Percentiles rank a stretch among this genome's conserved stretches.
Evolutionary conservation across 2,329 filamentous ascomycete genomes (phyloP).

Genomic region (Verticillium nonalfalfae): DNA sequence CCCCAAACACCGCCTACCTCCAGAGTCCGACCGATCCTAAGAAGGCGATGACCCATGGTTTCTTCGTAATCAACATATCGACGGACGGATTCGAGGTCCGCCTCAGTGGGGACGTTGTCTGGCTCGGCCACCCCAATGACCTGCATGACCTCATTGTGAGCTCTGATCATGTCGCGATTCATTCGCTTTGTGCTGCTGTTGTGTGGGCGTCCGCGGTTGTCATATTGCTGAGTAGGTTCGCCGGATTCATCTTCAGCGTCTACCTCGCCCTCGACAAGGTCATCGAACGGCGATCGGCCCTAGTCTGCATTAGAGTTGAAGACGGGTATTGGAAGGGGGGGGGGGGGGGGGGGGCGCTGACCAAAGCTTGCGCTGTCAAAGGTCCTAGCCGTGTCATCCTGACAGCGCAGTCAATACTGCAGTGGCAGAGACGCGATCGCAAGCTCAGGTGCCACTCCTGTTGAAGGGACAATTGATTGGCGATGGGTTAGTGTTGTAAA

Average conservation of each 20-base stretch:
- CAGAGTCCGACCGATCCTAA: conserved; percentile 24
- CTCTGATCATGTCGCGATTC: conserved; percentile 50
- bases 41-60: conserved; percentile 32
- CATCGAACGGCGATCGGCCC: conserved; percentile 56
- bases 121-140: conserved; percentile 57
- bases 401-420: neutral
- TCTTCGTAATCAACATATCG: conserved; percentile 42
- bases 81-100: conserved; percentile 31
- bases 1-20: conserved; percentile 43
- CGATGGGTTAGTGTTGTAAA: neutral
- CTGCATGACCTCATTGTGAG: conserved; percentile 58
- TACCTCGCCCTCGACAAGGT: conserved; percentile 44
- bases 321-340: neutral
- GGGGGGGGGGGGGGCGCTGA: conserved; percentile 20
- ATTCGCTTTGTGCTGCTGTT: conserved; percentile 48
- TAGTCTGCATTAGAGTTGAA: conserved; percentile 15
- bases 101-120: conserved; percentile 34
- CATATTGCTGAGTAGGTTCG: conserved; percentile 42
- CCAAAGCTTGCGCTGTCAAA: conserved; percentile 50
- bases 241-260: conserved; percentile 34
- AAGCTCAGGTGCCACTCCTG: conserved; percentile 1
- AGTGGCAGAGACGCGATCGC: conserved; percentile 1
- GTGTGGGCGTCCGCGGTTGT: conserved; percentile 47
- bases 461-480: neutral
- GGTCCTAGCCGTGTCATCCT: conserved; percentile 29